Evolutionary conservation across 352 stramenopile species (phyloP), one percentile per base, ranked within the genome.

Genomic region (Pythium dissotocum): DNA sequence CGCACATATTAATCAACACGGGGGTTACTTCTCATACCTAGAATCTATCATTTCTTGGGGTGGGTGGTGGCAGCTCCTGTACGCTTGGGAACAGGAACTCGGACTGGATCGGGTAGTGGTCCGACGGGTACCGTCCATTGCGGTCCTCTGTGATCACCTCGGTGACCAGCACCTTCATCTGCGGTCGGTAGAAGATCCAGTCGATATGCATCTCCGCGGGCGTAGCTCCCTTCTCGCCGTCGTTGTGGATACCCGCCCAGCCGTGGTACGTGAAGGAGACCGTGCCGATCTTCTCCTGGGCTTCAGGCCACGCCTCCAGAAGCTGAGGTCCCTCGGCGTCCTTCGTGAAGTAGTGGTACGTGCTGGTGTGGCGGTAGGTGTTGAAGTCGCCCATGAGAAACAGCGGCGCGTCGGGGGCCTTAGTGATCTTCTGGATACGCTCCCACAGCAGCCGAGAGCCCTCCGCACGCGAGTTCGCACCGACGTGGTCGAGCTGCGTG

Each of bases 241-340:
- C 82, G 63, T 96, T 93, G 64, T 93, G 77, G 30, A 93, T 75
- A n/a, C 88, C 88, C 26, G 85, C 86, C 86, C 86, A 96, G 58
- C 85, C 88, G 65, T 96, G 88, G 73, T 96, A 96, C 57, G 88
- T 94, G 79, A 83, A 93, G 63, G 85, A 94, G 7, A 96, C 86
- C 26, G 79, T 71, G 38, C 88, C 88, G 66, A 94, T 89, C 49
- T 89, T 72, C 55, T 81, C 77, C 26, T 83, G 67, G 16, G 85
- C 78, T 62, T 89, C 78, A 2, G 80, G 78, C 88, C 88, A 96
- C 3, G 88, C 80, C 70, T 96, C 88, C 53, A 75, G 67, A 9
- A 96, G 75, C 70, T 83, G 61, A 8, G 88, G 83, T 8, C 88
- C 86, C 26, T 73, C 75, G 12, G 76, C 51, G 57, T 87, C 76